Conservation (phyloP, 148 eudicot species). For the Rhododendron vialii region DNA sequence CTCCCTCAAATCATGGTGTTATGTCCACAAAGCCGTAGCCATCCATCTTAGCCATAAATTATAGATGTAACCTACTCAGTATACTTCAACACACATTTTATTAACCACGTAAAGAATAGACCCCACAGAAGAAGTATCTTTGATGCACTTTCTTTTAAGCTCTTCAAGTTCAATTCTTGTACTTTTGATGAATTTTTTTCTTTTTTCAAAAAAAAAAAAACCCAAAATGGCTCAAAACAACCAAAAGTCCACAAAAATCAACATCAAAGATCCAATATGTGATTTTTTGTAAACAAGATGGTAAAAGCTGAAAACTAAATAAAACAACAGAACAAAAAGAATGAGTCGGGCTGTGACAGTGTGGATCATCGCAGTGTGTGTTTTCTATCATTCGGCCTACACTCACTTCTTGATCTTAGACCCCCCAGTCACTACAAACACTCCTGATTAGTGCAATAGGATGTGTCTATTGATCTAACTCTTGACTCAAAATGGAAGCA, state of each 20-base stretch:
- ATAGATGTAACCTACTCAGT: background rate
- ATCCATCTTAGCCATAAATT: background rate
- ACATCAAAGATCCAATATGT: background rate
- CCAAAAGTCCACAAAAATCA: background rate
- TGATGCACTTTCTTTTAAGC: background rate
- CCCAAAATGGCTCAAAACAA: background rate
- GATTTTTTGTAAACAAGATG: background rate
- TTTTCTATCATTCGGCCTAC: background rate
- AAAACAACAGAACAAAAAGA: background rate
- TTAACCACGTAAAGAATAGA: background rate
- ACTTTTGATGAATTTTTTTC: background rate
- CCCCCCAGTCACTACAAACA: background rate
- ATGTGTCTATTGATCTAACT: background rate
- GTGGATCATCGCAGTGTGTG: background rate
- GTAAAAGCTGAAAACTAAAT: background rate
- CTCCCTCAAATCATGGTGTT: background rate
- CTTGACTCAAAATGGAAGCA: background rate
- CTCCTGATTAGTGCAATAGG: background rate
- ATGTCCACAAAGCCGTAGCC: background rate
- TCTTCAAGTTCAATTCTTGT: background rate
- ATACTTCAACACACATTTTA: background rate
- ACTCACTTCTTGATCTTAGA: background rate
- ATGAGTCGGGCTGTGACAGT: background rate
- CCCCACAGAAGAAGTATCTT: background rate
- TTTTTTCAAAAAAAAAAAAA: background rate